Conservation (phyloP, 768 basidiomycete species). For the Suillus lakei region DNA sequence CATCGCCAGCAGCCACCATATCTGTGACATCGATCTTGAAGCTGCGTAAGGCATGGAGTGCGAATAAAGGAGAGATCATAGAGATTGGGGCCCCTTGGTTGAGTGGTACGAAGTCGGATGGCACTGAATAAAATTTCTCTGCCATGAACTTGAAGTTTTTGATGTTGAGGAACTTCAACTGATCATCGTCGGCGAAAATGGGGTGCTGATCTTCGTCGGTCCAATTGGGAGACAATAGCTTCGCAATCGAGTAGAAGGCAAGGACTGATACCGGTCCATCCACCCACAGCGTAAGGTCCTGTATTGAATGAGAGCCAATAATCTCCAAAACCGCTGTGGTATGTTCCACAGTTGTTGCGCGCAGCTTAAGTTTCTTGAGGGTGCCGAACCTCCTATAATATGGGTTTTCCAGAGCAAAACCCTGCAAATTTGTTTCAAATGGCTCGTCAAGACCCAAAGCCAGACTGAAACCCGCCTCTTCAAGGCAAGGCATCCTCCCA, state of each 20-base stretch:
- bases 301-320: neutral
- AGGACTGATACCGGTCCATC: neutral
- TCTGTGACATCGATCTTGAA: neutral
- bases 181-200: neutral
- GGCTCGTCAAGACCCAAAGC: neutral
- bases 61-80: neutral
- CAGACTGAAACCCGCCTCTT: neutral
- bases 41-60: neutral
- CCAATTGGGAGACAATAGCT: neutral
- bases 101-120: neutral
- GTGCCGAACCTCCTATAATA: neutral
- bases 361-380: neutral
- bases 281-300: neutral
- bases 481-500: conserved; percentile 1
- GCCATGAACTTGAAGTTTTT: neutral
- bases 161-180: neutral
- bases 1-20: neutral
- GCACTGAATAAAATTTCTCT: neutral
- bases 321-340: neutral
- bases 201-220: neutral
- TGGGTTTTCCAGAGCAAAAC: neutral
- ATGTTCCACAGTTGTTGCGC: neutral
- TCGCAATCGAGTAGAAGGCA: neutral
- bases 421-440: neutral
- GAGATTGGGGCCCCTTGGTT: neutral